Evolutionary conservation across 2,329 filamentous ascomycete genomes (phyloP).

Genomic region (Colletotrichum tanaceti): DNA sequence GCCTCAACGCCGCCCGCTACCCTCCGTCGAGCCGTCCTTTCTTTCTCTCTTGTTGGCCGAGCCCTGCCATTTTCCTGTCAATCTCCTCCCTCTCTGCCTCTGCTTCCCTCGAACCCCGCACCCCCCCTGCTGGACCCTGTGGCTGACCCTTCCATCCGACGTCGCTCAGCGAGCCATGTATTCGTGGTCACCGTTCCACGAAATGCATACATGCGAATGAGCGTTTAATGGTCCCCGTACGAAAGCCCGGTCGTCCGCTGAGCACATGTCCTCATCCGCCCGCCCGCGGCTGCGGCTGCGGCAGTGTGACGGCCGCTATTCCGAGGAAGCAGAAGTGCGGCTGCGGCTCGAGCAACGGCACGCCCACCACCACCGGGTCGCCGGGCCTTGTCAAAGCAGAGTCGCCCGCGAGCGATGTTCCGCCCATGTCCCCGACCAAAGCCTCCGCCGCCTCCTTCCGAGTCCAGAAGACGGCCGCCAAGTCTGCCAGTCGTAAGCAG

Average conservation of each 20-base stretch:
- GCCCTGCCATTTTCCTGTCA: slow-evolving; percentile 17
- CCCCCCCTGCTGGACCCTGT: slow-evolving; percentile 6
- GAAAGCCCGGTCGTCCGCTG: slow-evolving; percentile 77
- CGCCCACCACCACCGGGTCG: slow-evolving; percentile 35
- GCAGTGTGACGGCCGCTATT: slow-evolving; percentile 73
- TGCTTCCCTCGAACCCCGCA: slow-evolving; percentile 15
- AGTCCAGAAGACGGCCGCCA: slow-evolving; percentile 58
- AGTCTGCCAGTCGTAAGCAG: slow-evolving; percentile 55
- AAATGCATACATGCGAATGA: slow-evolving; percentile 78
- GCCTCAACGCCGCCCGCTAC: not conserved
- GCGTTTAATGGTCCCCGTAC: slow-evolving; percentile 75
- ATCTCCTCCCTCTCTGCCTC: not conserved
- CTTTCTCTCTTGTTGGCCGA: slow-evolving; percentile 15
- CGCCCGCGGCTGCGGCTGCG: slow-evolving; percentile 70
- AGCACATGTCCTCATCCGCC: slow-evolving; percentile 76
- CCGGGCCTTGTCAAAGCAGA: slow-evolving; percentile 42
- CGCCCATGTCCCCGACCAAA: slow-evolving; percentile 51
- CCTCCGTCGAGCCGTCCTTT: not conserved
- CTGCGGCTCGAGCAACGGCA: slow-evolving; percentile 55
- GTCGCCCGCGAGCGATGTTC: slow-evolving; percentile 47
- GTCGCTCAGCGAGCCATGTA: slow-evolving; percentile 73
- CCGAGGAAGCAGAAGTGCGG: slow-evolving; percentile 68
- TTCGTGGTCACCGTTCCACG: slow-evolving; percentile 79
- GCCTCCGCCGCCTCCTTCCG: slow-evolving; percentile 54
- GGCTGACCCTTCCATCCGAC: slow-evolving; percentile 39